These are phyloP conservation scores for Xylaria palmicola DNA, from an alignment of 495 filamentous ascomycete species.

Conservation along the genomic window DNA sequence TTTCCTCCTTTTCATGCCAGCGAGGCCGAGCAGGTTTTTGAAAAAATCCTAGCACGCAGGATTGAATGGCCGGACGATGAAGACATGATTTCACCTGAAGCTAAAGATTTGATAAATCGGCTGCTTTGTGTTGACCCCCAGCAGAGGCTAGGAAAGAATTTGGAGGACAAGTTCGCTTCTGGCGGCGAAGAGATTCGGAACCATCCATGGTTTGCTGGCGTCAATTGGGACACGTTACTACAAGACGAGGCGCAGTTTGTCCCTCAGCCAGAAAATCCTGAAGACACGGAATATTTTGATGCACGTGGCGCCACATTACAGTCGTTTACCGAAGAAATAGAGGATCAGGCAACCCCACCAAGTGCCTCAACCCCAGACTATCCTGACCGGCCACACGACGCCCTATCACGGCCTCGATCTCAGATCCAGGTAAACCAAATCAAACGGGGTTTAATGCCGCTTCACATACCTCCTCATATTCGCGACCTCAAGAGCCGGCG, in stretches of 20 bases:
- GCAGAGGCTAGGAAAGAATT: constrained; percentile 80
- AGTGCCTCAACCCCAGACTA: constrained; percentile 66
- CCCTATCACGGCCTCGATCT: constrained; percentile 81
- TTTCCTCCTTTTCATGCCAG: constrained; percentile 88
- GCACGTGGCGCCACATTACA: constrained; percentile 85
- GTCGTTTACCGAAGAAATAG: constrained; percentile 86
- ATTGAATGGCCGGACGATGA: constrained; percentile 86
- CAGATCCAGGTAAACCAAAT: constrained; percentile 65
- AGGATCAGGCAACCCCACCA: constrained; percentile 79
- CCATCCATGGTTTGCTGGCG: constrained; percentile 84
- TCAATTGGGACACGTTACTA: constrained; percentile 86
- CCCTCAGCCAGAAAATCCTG: constrained; percentile 87
- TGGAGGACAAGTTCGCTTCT: constrained; percentile 69
- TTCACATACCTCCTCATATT: constrained; percentile 95
- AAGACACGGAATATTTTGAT: constrained; percentile 98
- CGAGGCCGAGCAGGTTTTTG: constrained; percentile 91
- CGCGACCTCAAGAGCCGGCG: constrained; percentile 82
- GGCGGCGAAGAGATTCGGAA: constrained; percentile 87
- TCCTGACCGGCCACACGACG: constrained; percentile 88
- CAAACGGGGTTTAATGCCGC: constrained; percentile 88
- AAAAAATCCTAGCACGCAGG: constrained; percentile 85
- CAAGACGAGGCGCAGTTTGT: constrained; percentile 95
- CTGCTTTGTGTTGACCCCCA: constrained; percentile 80
- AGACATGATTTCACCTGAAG: constrained; percentile 72
- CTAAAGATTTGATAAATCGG: constrained; percentile 89